A percentile compares a stretch with the other conserved stretches of the same genome.
These are phyloP conservation scores for Talaromyces sp. DNA, from an alignment of 2,329 filamentous ascomycete species.

Conservation along the genomic window DNA sequence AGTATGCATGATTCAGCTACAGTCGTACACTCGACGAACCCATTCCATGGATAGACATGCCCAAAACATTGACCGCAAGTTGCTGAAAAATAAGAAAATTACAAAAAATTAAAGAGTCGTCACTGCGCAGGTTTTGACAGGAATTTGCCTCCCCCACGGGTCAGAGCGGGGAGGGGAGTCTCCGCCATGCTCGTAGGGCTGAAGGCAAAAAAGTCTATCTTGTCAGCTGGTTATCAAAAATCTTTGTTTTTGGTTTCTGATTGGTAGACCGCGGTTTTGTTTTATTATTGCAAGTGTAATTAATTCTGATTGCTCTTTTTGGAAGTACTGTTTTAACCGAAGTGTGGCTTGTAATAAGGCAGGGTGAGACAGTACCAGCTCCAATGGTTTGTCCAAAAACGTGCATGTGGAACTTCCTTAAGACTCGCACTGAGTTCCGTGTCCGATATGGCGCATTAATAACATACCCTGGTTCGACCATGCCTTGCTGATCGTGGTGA, in stretches of 20 bases:
- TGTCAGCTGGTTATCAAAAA: background rate
- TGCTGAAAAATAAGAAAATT: background rate
- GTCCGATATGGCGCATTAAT: background rate
- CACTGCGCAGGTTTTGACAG: background rate
- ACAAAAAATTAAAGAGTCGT: background rate
- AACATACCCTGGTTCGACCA: background rate
- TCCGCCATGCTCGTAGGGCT: background rate
- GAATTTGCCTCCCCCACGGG: background rate
- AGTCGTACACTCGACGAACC: background rate
- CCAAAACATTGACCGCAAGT: background rate
- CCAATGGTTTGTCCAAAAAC: background rate
- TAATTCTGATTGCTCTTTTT: background rate
- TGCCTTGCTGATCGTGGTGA: background rate
- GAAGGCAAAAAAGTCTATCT: background rate
- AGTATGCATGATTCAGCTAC: too few relatives aligned
- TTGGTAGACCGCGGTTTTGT: background rate
- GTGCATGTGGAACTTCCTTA: background rate
- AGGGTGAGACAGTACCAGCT: background rate
- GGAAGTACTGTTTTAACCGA: background rate
- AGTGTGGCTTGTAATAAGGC: background rate
- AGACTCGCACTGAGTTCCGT: background rate
- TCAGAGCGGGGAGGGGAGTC: background rate
- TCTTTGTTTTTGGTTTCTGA: background rate
- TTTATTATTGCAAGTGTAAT: background rate
- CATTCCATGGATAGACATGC: background rate